These are phyloP conservation scores for Phaffomyces antillensis DNA, from an alignment of 805 yeast species.

Conservation along the genomic window DNA sequence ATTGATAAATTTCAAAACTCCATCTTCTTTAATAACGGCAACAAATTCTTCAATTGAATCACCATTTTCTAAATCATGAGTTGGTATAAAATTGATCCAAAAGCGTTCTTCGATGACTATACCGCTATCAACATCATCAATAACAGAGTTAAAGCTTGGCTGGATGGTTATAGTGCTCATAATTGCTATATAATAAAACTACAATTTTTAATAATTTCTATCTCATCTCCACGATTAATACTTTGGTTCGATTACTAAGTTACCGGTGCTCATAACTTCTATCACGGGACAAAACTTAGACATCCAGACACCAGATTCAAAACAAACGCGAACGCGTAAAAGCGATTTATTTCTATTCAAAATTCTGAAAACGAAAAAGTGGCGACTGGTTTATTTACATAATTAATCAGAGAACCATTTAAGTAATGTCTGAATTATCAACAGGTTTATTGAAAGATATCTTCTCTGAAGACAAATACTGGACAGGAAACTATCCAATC, in stretches of 20 bases:
- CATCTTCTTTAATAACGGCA: slow-evolving; percentile 14
- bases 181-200: too few species aligned
- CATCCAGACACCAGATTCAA: not conserved
- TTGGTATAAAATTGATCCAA: slow-evolving; percentile 33
- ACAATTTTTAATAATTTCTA: too few species aligned
- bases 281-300: not conserved
- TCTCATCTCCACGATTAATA: too few species aligned
- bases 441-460: slow-evolving; percentile 13
- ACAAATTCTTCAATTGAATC: slow-evolving; percentile 25
- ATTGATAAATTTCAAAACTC: slow-evolving; percentile 9
- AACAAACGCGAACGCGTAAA: slow-evolving; percentile 2
- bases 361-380: not conserved
- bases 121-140: slow-evolving; percentile 30
- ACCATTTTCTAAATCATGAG: slow-evolving; percentile 17
- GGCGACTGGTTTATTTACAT: slow-evolving; percentile 4
- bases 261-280: too few species aligned
- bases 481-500: slow-evolving; percentile 20
- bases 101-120: slow-evolving; percentile 26
- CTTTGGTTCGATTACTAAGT: too few species aligned
- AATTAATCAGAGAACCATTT: not conserved
- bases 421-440: slow-evolving; percentile 6
- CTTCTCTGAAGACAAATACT: slow-evolving; percentile 16
- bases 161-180: slow-evolving; percentile 28
- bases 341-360: not conserved
- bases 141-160: slow-evolving; percentile 36